These are phyloP conservation scores for Syncephalastrum contaminatum DNA, from an alignment of 371 early-diverging fungal genomes.

Conservation along the genomic window DNA sequence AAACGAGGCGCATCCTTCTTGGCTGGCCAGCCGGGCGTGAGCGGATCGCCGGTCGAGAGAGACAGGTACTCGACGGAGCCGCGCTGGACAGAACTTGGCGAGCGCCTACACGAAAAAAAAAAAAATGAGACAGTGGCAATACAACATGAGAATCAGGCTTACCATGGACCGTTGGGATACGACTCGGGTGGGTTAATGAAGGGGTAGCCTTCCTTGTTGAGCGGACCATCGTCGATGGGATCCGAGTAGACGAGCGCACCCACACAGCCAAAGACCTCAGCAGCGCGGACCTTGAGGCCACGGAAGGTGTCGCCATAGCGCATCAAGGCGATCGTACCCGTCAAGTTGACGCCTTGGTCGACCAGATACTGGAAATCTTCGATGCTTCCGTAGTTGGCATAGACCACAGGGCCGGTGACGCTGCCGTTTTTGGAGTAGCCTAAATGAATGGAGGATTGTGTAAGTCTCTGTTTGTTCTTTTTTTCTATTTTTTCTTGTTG, in stretches of 20 bases:
- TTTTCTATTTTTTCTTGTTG: no score
- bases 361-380: constrained; percentile 57
- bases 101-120: constrained; percentile 35
- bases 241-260: constrained; percentile 51
- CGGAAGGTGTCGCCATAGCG: constrained; percentile 59
- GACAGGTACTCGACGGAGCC: constrained; percentile 56
- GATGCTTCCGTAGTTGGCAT: constrained; percentile 62
- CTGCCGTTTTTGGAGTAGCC: constrained; percentile 60
- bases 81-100: constrained; percentile 55
- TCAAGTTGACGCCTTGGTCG: constrained; percentile 43
- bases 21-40: constrained; percentile 60
- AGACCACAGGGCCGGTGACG: constrained; percentile 60
- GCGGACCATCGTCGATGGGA: constrained; percentile 21
- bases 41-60: constrained; percentile 63
- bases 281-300: constrained; percentile 60
- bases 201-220: constrained; percentile 21
- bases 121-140: no score
- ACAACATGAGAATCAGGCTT: no score
- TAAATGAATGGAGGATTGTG: neutral
- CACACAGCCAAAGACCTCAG: constrained; percentile 55
- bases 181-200: constrained; percentile 37
- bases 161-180: constrained; percentile 65
- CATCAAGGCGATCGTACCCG: constrained; percentile 56
- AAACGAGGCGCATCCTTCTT: constrained; percentile 50
- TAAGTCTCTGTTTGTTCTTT: no score